Evolutionary conservation across 257 asterid genomes (phyloP), one percentile per base, ranked within the genome.

Genomic region (Schizonepeta tenuifolia): DNA sequence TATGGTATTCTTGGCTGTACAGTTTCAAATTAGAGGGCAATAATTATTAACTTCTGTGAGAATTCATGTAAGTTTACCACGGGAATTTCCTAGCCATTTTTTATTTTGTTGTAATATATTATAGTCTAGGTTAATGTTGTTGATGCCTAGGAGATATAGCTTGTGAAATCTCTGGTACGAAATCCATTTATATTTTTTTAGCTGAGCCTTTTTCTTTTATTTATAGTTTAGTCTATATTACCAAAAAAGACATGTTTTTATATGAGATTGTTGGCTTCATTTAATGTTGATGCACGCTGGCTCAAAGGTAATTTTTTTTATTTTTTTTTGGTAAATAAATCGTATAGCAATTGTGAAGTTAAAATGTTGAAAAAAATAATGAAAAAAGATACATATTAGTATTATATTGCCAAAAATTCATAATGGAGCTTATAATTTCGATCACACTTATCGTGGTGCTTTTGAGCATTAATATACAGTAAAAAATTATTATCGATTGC

Each of bases 21-120:
- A 88, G 85, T 62, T 62, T 64, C 31, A 57, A 71, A 72, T 62
- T 69, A 20, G 65, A 56, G 18, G 67, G 68, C 75, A 83, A 84
- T 77, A 84, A 47, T 68, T 62, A 36, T 44, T 76, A 71, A 68
- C 56, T 60, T 70, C 53, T 33, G 67, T 22, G 63, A 70, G 75
- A 33, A 58, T 64, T 80, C 61, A 62, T 46, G 68, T 28, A 63
- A 44, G 74, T 60, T 33, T 51, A 62, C 58, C 36, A 9, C 28
- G 57, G 60, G 13, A 66, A 75, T 26, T 64, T 36, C 7, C 9
- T 38, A 80, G 71, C 53, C 40, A 2, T 65, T 7, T 62, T 26
- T 5, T 13, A 1, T 56, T 4, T 57, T 21, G n/a, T 38, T 79
- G 84, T 76, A 77, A 69, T 69, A 76, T 76, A 43, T 36, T 24